Evolutionary conservation across 306 rosid species (phyloP).

Genomic region (Vachellia pachyceras): DNA sequence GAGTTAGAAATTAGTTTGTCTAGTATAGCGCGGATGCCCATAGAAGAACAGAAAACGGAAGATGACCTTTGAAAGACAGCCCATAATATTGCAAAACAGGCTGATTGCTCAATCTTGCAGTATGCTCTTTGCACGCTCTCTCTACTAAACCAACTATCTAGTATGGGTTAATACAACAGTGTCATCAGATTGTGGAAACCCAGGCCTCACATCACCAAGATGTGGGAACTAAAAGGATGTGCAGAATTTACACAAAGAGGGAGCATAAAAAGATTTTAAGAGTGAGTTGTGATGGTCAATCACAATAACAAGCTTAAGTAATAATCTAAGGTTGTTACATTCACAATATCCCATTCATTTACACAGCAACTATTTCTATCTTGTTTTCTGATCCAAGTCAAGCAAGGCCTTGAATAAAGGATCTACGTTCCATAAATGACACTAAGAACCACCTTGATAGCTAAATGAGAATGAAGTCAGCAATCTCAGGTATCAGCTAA

Average conservation of each 20-base stretch:
- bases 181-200: not conserved
- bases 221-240: not conserved
- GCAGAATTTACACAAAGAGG: not conserved
- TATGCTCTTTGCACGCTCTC: not conserved
- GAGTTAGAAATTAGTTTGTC: not conserved
- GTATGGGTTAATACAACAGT: not conserved
- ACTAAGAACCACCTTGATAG: not conserved
- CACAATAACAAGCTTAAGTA: not conserved
- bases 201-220: not conserved
- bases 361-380: constrained; percentile 9
- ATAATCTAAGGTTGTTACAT: not conserved
- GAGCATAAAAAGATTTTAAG: not conserved
- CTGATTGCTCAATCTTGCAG: not conserved
- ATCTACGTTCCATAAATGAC: not conserved
- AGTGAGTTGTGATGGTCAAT: not conserved
- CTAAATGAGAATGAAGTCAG: constrained; percentile 10
- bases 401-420: not conserved
- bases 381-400: constrained; percentile 9
- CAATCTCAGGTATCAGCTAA: not conserved
- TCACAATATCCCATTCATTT: constrained; percentile 11
- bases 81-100: not conserved
- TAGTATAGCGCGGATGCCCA: too few relatives aligned
- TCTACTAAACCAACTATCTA: not conserved
- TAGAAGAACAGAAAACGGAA: not conserved
- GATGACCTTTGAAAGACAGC: not conserved